Conservation (phyloP, 169 alveolate species). For the Sarcocystis neurona region DNA sequence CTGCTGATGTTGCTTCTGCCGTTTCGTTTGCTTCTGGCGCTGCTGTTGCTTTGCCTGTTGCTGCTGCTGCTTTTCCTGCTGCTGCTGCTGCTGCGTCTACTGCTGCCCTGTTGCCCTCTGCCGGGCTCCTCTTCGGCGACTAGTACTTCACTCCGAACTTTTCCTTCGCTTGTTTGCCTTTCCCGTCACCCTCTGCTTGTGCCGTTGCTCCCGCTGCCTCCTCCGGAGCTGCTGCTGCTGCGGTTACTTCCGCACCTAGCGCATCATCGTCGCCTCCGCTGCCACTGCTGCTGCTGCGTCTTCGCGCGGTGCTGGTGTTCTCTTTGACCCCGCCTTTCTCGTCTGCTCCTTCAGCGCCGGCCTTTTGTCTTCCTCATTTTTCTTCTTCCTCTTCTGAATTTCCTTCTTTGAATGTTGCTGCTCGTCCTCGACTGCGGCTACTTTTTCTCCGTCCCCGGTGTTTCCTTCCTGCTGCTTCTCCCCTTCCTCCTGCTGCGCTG, state of each 20-base stretch:
- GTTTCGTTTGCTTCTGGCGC: too few species aligned
- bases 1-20: not conserved
- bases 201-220: not conserved
- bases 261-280: too few species aligned
- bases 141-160: too few species aligned
- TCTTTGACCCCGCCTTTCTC: not conserved
- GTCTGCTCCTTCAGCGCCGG: not conserved
- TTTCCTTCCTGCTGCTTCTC: too few species aligned
- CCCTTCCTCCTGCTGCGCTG: not conserved
- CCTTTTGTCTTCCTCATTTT: not conserved
- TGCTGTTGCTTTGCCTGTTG: not conserved
- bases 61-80: slow-evolving; percentile 17
- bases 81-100: slow-evolving; percentile 24
- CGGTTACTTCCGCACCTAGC: not conserved
- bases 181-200: too few species aligned
- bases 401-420: too few species aligned
- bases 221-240: not conserved
- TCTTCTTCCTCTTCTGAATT: not conserved
- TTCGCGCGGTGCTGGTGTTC: slow-evolving; percentile 35
- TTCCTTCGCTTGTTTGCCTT: too few species aligned
- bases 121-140: too few species aligned
- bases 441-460: not conserved
- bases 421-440: too few species aligned
- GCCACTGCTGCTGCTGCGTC: not conserved
- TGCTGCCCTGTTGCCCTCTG: too few species aligned